Percentiles rank a stretch among this genome's conserved stretches.
Conservation (phyloP, 2,329 filamentous ascomycete genomes). For the Cladosporium sphaerospermum region DNA sequence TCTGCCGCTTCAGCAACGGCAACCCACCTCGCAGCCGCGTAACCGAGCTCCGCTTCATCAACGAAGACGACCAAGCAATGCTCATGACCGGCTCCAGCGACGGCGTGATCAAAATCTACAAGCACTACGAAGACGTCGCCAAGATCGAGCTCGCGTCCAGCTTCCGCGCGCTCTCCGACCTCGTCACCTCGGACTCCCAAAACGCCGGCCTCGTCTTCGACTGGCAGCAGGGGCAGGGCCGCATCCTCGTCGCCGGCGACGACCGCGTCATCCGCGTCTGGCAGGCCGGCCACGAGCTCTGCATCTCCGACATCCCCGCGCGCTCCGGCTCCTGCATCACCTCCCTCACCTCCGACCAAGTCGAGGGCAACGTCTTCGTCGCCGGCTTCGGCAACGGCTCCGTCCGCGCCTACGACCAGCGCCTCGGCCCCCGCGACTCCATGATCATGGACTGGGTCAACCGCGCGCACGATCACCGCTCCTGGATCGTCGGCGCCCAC, state of each 20-base stretch:
- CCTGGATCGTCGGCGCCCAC: constrained; percentile 94
- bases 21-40: constrained; percentile 89
- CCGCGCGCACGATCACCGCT: constrained; percentile 82
- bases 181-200: constrained; percentile 78
- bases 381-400: constrained; percentile 95
- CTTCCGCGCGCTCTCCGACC: constrained; percentile 87
- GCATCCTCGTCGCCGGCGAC: constrained; percentile 90
- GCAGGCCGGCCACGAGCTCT: constrained; percentile 91
- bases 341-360: constrained; percentile 91
- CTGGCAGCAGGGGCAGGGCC: constrained; percentile 97
- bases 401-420: constrained; percentile 87
- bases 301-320: constrained; percentile 86
- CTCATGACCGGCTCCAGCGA: constrained; percentile 94
- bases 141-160: constrained; percentile 80
- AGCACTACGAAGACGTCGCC: constrained; percentile 75
- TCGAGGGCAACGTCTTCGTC: constrained; percentile 92
- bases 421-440: constrained; percentile 74
- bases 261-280: constrained; percentile 93
- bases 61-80: constrained; percentile 93
- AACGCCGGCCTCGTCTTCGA: constrained; percentile 96
- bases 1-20: constrained; percentile 86
- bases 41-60: constrained; percentile 94
- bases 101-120: constrained; percentile 87
- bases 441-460: constrained; percentile 98
- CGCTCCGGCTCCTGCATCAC: constrained; percentile 94